Base-by-base conservation (phyloP, 331 rosid species). In the Prunus yedoensis region DNA sequence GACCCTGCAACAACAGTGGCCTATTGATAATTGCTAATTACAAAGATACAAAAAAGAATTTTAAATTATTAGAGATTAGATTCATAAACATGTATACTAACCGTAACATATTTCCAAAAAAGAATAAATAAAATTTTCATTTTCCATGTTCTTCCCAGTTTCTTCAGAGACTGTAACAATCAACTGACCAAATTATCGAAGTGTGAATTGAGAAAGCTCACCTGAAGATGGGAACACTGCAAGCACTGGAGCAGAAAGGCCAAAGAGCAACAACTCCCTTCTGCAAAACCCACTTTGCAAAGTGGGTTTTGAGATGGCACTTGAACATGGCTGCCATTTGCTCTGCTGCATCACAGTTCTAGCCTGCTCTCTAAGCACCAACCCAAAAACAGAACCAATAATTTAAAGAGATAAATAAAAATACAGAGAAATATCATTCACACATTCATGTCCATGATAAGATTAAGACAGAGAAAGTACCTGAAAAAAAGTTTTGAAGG, bases 191-290 rank as follows among this genome's bases (percentile, higher is more conserved):
- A 64, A 51, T 38, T 38, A 68, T 15, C 60, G 38, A 59, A 30
- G 43, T 21, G 51, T 17, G 68, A 66, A 64, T 41, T 1, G 41
- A 41, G 52, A 65, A 51, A 57, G 47, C 9, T 71, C 73, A 89
- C 94, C 88, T 68, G 87, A 77, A 38, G 88, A 70, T 47, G 88
- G 87, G 38, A 63, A 68, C 25, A 83, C 72, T 64, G 86, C 23
- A 30, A 89, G 38, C 8, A 86, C 46, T 11, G 97, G 82, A 70
- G 87, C 80, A 77, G 93, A 82, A 43, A 91, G 77, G 30, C 92
- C 91, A 74, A 83, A 78, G 12, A 93, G 83, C 75, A 88, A 2
- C 66, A 89, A 85, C 79, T 91, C 89, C 80, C 98, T 88, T 79
- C 97, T 82, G 70, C 67, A 79, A 78, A 85, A 60, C 69, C 78